Base-by-base conservation (phyloP, 768 basidiomycete genomes). In the Lactarius psammicola region DNA sequence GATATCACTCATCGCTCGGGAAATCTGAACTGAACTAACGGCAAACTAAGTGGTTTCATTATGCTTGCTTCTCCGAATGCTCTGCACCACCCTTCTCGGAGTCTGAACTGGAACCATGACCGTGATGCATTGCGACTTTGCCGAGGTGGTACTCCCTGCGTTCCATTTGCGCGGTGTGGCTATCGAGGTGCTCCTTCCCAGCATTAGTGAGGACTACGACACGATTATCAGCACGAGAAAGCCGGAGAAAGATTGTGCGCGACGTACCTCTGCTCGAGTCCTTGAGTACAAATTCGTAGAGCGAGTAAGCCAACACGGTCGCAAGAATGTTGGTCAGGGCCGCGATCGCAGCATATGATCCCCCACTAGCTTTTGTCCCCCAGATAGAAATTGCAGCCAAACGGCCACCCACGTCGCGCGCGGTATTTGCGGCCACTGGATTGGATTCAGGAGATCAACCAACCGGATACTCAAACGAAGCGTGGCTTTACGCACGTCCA, bases 331-430 rank as follows among this genome's bases (percentile, higher is more conserved):
- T 75, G 4, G 74, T 75, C 36, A 75, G 68, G 28, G 74, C 72
- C 15, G 74, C 71, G 38, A 75, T 73, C 2, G 74, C 74, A n/a
- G 74, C 74, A 55, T 75, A 75, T n/a, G n/a, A 20, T n/a, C 74
- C 74, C 31, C 74, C 74, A 15, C n/a, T 38, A 17, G 74, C 74
- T 23, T 55, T 63, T 26, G 53, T 71, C 17, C 74, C 74, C 74
- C 74, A 75, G 55, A 75, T 70, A 13, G 69, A 65, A 6, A 74
- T 53, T 15, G 71, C 74, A 38, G 68, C 69, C 15, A 75, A 60
- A 26, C 74, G 74, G 23, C 71, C 73, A 23, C 74, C 74, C 30
- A 75, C 31, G 55, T 75, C 74, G 34, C 74, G 71, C 9, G 74
- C 74, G 31, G 72, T 63, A 65, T 75, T 75, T 18, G 71, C 69